Evolutionary conservation across 129 eudicot genomes (phyloP).

Genomic region (Escallonia herrerae): DNA sequence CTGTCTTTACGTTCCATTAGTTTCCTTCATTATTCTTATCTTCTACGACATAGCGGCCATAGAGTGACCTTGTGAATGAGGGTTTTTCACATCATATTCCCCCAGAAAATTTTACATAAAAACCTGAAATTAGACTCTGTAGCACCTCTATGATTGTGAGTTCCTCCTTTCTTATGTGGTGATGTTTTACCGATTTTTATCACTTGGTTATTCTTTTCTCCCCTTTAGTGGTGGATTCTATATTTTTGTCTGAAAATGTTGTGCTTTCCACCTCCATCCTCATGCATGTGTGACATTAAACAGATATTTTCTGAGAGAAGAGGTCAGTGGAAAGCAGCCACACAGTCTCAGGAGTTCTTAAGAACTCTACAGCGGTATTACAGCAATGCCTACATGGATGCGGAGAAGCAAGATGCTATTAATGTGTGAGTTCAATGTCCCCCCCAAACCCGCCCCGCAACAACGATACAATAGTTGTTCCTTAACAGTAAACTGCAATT

Average conservation of each 20-base stretch:
- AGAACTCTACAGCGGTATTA: slow-evolving; percentile 93
- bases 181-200: background rate
- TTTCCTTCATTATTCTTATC: too few relatives aligned
- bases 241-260: background rate
- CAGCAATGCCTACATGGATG: slow-evolving; percentile 97
- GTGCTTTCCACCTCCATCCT: background rate
- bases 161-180: background rate
- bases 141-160: background rate
- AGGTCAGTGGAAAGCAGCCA: slow-evolving; percentile 98
- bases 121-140: background rate
- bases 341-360: slow-evolving; percentile 86
- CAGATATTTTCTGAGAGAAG: slow-evolving; percentile 89
- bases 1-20: too few relatives aligned
- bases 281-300: slow-evolving; percentile 1
- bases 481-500: background rate
- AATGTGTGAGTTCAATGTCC: slow-evolving; percentile 59
- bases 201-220: too few relatives aligned
- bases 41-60: too few relatives aligned
- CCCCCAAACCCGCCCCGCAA: background rate
- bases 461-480: background rate
- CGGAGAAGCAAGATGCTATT: slow-evolving; percentile 94
- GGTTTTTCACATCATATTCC: too few relatives aligned
- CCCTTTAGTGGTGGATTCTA: background rate
- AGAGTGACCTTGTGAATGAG: too few relatives aligned
- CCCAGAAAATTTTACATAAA: too few relatives aligned